Conservation (phyloP, 1,139 yeast genomes). For the Kluyveromyces marxianus region DNA sequence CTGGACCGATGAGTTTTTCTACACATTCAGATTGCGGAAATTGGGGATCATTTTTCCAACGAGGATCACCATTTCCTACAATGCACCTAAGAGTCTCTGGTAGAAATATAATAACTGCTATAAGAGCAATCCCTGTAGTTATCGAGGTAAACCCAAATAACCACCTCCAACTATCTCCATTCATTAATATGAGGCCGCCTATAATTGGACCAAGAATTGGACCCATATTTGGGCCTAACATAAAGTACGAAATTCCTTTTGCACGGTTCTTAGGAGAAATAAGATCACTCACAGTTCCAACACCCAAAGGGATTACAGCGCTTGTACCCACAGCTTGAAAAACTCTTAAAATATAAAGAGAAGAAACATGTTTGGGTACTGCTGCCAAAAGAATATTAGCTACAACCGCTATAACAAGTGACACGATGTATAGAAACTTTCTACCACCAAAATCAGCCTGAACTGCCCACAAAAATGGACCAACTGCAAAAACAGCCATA, state of each 20-base stretch:
- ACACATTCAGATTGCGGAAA: slow-evolving; percentile 7
- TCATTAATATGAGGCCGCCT: slow-evolving; percentile 34
- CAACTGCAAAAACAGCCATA: slow-evolving; percentile 48
- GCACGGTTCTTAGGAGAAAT: slow-evolving; percentile 43
- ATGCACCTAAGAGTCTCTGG: slow-evolving; percentile 51
- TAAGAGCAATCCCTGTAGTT: slow-evolving; percentile 36
- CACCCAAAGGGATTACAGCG: slow-evolving; percentile 47
- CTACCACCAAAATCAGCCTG: slow-evolving; percentile 55
- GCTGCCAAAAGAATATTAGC: slow-evolving; percentile 44
- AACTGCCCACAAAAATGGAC: slow-evolving; percentile 50
- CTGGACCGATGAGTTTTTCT: slow-evolving; percentile 4
- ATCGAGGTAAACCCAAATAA: slow-evolving; percentile 47
- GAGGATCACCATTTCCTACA: slow-evolving; percentile 45
- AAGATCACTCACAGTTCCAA: slow-evolving; percentile 49
- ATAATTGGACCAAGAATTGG: slow-evolving; percentile 50
- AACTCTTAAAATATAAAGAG: slow-evolving; percentile 37
- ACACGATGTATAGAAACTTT: slow-evolving; percentile 41
- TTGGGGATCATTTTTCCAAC: slow-evolving; percentile 16
- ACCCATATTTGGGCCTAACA: slow-evolving; percentile 56
- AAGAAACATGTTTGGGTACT: slow-evolving; percentile 41
- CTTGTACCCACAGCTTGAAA: slow-evolving; percentile 52
- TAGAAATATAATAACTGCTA: slow-evolving; percentile 36
- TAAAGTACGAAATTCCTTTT: slow-evolving; percentile 44
- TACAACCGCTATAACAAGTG: slow-evolving; percentile 38
- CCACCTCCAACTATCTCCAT: slow-evolving; percentile 47